phyloP scores from a whole-genome alignment of 2,329 filamentous ascomycete genomes.

The Teratosphaeria destructans region DNA sequence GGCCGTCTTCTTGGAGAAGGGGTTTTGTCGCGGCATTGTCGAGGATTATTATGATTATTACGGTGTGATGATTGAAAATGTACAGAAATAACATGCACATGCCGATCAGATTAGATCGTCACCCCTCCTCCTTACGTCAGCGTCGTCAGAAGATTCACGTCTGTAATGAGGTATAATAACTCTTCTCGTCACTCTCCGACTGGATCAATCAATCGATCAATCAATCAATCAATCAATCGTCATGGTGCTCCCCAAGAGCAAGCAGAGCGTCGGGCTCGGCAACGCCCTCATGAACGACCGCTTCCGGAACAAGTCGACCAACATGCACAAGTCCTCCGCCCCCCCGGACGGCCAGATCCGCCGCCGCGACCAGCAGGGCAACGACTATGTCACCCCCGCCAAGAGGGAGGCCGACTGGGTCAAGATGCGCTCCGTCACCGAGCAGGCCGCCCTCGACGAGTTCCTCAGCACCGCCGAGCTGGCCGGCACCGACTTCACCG shows the following conservation, averaged over 20 bases:
- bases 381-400: constrained; percentile 78
- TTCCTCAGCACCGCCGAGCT: constrained; percentile 92
- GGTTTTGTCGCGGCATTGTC: constrained; percentile 59
- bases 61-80: constrained; percentile 26
- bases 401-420: constrained; percentile 90
- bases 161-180: no score
- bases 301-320: constrained; percentile 80
- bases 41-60: neutral
- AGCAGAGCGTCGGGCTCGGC: constrained; percentile 87
- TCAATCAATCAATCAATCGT: neutral
- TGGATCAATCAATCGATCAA: neutral
- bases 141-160: neutral
- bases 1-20: constrained; percentile 85
- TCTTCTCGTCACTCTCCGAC: neutral
- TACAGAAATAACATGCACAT: neutral
- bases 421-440: constrained; percentile 98
- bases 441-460: constrained; percentile 92
- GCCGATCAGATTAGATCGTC: neutral
- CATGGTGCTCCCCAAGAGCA: constrained; percentile 82
- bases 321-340: constrained; percentile 62
- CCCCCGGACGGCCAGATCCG: constrained; percentile 53
- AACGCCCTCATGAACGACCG: constrained; percentile 85
- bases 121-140: neutral
- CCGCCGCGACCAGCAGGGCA: constrained; percentile 23
- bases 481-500: constrained; percentile 97